phyloP scores from a whole-genome alignment of 2,329 filamentous ascomycete genomes.

The Ambrosiella cleistominuta region DNA sequence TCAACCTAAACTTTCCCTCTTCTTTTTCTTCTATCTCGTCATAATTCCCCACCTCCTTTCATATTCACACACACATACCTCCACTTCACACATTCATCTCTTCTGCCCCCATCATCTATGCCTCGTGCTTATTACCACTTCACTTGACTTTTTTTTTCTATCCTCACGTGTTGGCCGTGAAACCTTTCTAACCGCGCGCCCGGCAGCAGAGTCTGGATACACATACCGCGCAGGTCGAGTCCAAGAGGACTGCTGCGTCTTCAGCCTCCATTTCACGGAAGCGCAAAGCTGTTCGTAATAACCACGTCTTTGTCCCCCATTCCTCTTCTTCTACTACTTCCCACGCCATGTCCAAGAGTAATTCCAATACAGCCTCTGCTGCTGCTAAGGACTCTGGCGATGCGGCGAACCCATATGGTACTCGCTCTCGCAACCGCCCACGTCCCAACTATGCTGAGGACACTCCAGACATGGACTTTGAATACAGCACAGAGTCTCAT shows the following conservation, averaged over 20 bases:
- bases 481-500: conserved; percentile 45
- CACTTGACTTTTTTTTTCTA: conserved; percentile 13
- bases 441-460: conserved; percentile 93
- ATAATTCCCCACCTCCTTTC: conserved; percentile 7
- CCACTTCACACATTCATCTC: conserved; percentile 3
- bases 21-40: conserved; percentile 5
- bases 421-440: conserved; percentile 76
- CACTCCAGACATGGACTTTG: conserved; percentile 64
- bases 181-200: background rate
- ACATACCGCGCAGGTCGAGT: background rate
- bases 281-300: background rate
- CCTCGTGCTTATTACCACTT: conserved; percentile 18
- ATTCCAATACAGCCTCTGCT: conserved; percentile 26
- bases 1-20: conserved; percentile 1
- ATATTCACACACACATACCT: background rate
- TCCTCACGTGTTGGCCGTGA: conserved; percentile 4
- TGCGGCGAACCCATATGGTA: conserved; percentile 61
- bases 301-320: background rate
- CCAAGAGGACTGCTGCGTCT: background rate
- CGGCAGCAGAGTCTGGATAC: background rate
- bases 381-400: conserved; percentile 32
- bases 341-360: conserved; percentile 30
- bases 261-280: too few relatives aligned
- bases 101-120: conserved; percentile 16
- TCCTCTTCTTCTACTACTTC: background rate